Base-by-base conservation (phyloP, 1,284 basidiomycete species). In the Pseudozyma flocculosa region DNA sequence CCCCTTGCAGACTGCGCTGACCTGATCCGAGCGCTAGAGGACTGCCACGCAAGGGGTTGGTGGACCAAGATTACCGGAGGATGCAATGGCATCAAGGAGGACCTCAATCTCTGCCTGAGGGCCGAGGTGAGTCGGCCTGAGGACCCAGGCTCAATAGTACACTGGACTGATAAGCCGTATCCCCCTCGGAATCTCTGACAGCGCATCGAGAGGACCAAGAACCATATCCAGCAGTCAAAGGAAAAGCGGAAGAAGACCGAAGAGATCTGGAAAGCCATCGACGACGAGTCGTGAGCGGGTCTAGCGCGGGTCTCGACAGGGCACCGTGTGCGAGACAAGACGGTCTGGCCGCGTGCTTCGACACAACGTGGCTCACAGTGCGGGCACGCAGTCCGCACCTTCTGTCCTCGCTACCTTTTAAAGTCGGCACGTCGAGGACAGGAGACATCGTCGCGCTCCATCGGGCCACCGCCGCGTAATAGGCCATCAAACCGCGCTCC, bases 71-170 rank as follows among this genome's bases (percentile, higher is more conserved):
- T 65, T 49, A 61, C 66, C 1, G 68, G 68, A 17, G 61, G 55
- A 24, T 71, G 68, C 44, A 71, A 71, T 40, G 65, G 51, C 30
- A 60, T 71, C 47, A 71, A 71, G 48, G 45, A 57, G 34, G 65
- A 68, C 14, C 61, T 71, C 45, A 71, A 68, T 44, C 59, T 59
- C 48, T 71, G 68, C 46, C 57, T 71, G 1, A 51, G 68, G 11
- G 48, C 49, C 39, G 68, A 71, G 54, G 68, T 70, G 19, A 60
- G 68, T 37, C 22, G 5, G 7, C 11, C 13, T 23, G 19, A 9
- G 22, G 10, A 13, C 38, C 11, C 7, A 4, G 18, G 9, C 29
- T n/a, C n/a, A n/a, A n/a, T n/a, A n/a, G n/a, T n/a, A n/a, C n/a
- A n/a, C n/a, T n/a, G n/a, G n/a, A n/a, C n/a, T n/a, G n/a, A n/a